Base-by-base conservation (phyloP, 2,329 filamentous ascomycete species). In the Ophiocordyceps sinensis region DNA sequence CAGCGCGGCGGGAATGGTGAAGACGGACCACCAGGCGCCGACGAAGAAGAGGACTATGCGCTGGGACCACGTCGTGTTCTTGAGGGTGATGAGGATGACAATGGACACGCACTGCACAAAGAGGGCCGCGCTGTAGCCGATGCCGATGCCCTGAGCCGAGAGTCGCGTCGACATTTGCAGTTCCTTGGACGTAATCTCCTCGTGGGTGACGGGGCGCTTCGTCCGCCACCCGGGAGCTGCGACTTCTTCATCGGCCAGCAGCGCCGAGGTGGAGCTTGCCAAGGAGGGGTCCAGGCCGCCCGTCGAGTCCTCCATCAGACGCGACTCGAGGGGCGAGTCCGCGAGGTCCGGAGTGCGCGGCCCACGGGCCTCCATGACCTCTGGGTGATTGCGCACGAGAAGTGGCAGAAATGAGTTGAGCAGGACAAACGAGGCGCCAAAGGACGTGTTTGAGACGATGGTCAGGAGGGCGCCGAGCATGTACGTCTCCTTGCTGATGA, bases 381-480 rank as follows among this genome's bases (percentile, higher is more conserved):
- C 65, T 1, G 84, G 81, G 58, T 96, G 87, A 55, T 94, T 79
- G 37, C 89, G 77, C 43, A 96, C 91, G 10, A 98, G 71, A 9
- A 98, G 68, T 0, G 91, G 91, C 36, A 98, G 67, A 53, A 95
- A 98, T 1, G 88, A 94, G 63, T 98, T 98, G 37, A 98, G 67
- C 12, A 98, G 71, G 3, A 98, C 91, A 58, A 94, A 96, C 0
- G 87, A 94, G 14, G 88, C 87, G 19, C 91, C 91, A 55, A 95
- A 94, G 36, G 86, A 89, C 1, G 86, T 93, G 58, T 96, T 96
- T 30, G 88, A 84, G 39, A 96, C 67, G 48, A 96, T 85, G 28
- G 91, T 88, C 44, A 94, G 70, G 3, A 96, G 49, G 4, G 83
- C 85, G 36, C 84, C 89, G 11, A 96, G 60, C 3, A 94, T 55